Conservation (phyloP, 805 yeast genomes). For the Nakazawaea ambrosiae region DNA sequence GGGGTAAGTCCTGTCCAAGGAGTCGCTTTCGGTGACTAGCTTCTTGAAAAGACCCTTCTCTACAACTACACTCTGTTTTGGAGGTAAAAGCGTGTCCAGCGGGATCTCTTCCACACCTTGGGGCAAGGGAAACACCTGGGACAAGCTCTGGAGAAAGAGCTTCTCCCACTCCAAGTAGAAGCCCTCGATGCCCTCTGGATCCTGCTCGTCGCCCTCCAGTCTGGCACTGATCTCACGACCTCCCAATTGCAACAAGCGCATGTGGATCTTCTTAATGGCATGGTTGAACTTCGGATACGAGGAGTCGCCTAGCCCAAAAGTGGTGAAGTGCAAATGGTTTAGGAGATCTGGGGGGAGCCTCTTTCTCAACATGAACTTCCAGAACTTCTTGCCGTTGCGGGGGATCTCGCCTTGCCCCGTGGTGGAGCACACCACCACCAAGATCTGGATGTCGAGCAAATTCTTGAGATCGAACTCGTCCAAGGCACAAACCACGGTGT, state of each 20-base stretch:
- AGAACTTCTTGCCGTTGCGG: slow-evolving; percentile 60
- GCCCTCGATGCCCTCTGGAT: slow-evolving; percentile 70
- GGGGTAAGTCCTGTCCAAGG: slow-evolving; percentile 1
- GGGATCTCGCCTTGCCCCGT: slow-evolving; percentile 97
- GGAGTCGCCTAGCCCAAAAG: slow-evolving; percentile 92
- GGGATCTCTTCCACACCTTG: slow-evolving; percentile 22
- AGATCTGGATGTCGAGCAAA: slow-evolving; percentile 39
- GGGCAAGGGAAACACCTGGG: slow-evolving; percentile 28
- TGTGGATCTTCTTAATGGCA: slow-evolving; percentile 81
- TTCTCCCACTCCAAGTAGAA: slow-evolving; percentile 71
- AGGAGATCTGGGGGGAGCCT: slow-evolving; percentile 56
- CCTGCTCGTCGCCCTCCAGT: slow-evolving; percentile 86
- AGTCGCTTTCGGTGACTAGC: background rate
- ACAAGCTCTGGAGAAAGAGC: slow-evolving; percentile 31
- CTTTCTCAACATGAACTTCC: slow-evolving; percentile 66
- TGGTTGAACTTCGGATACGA: slow-evolving; percentile 84
- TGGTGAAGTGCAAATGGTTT: slow-evolving; percentile 53
- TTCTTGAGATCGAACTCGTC: slow-evolving; percentile 55
- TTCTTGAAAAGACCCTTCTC: slow-evolving; percentile 22
- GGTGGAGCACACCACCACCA: slow-evolving; percentile 70
- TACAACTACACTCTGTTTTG: slow-evolving; percentile 25
- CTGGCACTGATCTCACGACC: slow-evolving; percentile 64
- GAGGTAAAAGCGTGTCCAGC: slow-evolving; percentile 29
- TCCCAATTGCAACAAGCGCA: slow-evolving; percentile 74
- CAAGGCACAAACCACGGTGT: slow-evolving; percentile 41